Conservation (phyloP, 2,329 filamentous ascomycete species). For the Sarocladiaceae sp. region DNA sequence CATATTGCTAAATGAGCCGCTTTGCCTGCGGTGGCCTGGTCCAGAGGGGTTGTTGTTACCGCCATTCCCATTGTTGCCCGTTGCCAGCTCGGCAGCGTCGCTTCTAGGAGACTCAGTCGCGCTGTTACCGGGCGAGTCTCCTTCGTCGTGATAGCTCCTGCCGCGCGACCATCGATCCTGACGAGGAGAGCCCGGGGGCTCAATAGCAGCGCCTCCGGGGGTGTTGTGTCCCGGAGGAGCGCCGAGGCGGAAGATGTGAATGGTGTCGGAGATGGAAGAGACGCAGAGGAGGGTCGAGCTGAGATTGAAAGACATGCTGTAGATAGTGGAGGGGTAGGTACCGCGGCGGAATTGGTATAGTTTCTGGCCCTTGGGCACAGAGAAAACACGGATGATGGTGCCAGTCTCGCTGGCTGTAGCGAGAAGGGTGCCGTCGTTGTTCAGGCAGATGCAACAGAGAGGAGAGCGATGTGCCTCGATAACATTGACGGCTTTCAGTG, state of each 20-base stretch:
- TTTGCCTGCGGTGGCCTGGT: conserved; percentile 39
- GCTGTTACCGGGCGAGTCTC: conserved; percentile 33
- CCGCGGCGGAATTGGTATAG: conserved; percentile 93
- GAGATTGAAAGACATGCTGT: conserved; percentile 98
- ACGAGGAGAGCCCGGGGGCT: conserved; percentile 33
- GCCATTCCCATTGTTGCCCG: background rate
- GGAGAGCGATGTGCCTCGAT: conserved; percentile 92
- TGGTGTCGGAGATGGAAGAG: conserved; percentile 91
- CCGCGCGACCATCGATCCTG: conserved; percentile 48
- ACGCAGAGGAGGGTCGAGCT: conserved; percentile 90
- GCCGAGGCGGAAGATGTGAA: conserved; percentile 86
- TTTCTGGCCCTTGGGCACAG: conserved; percentile 83
- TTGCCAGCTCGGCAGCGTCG: conserved; percentile 27
- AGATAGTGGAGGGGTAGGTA: conserved; percentile 92
- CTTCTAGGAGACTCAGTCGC: conserved; percentile 47
- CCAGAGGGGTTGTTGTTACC: conserved; percentile 15
- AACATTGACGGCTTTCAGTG: conserved; percentile 88
- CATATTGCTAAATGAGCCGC: conserved; percentile 83
- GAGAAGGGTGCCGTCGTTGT: conserved; percentile 83
- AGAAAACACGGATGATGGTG: conserved; percentile 94
- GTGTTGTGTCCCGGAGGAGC: conserved; percentile 36
- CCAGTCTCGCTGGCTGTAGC: conserved; percentile 96
- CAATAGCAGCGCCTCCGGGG: conserved; percentile 28
- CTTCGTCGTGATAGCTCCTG: conserved; percentile 41
- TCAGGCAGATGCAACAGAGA: conserved; percentile 82